These are phyloP conservation scores for Schwanniomyces vanrijiae DNA, from an alignment of 805 yeast species.

Conservation along the genomic window DNA sequence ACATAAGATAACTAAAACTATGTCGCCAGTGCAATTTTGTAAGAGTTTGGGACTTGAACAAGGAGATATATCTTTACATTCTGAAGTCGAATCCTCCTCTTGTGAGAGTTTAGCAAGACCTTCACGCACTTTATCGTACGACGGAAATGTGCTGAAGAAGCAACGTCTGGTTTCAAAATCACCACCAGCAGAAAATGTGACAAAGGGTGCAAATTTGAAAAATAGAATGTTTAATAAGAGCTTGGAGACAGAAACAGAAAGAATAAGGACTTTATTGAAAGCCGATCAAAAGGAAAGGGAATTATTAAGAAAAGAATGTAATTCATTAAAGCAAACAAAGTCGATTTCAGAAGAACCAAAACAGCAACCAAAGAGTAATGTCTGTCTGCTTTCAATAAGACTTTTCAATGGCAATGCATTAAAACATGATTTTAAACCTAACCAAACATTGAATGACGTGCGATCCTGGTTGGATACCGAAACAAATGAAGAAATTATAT, in stretches of 20 bases:
- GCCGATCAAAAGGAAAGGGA: conserved; percentile 53
- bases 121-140: background rate
- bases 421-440: conserved; percentile 47
- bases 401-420: conserved; percentile 66
- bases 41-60: conserved; percentile 11
- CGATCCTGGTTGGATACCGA: conserved; percentile 58
- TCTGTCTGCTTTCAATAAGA: conserved; percentile 55
- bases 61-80: background rate
- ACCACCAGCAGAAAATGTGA: background rate
- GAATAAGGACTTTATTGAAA: conserved; percentile 52
- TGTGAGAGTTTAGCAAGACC: background rate
- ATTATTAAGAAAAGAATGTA: conserved; percentile 9
- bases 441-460: conserved; percentile 53
- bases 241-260: conserved; percentile 47
- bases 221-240: background rate
- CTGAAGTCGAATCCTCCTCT: background rate
- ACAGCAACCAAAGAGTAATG: conserved; percentile 6
- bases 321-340: background rate
- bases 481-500: conserved; percentile 33
- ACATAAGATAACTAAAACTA: conserved; percentile 39
- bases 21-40: conserved; percentile 23
- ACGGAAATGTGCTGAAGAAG: conserved; percentile 6
- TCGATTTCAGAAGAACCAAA: background rate
- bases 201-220: background rate
- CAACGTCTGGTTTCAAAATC: conserved; percentile 1